Evolutionary conservation across 2,329 filamentous ascomycete species (phyloP).

Genomic region (Zasmidium angulare): DNA sequence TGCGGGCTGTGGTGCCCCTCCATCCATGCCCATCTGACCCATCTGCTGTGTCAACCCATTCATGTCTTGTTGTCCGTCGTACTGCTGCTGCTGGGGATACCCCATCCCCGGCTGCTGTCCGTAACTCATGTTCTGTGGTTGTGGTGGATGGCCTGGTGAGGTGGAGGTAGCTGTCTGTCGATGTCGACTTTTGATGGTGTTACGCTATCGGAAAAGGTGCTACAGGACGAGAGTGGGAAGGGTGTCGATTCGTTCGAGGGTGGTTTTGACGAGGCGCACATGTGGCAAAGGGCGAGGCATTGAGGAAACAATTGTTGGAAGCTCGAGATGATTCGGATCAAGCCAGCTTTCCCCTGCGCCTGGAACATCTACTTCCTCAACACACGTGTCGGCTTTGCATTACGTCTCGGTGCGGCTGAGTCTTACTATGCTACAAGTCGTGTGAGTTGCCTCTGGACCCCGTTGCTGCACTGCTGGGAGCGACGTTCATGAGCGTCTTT

Average conservation of each 20-base stretch:
- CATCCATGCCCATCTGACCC: constrained; percentile 70
- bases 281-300: constrained; percentile 28
- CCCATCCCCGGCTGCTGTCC: constrained; percentile 23
- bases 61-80: constrained; percentile 35
- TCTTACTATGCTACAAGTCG: too few species aligned
- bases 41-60: constrained; percentile 67
- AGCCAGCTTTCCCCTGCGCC: not conserved
- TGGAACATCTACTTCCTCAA: not conserved
- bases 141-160: constrained; percentile 33
- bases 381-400: not conserved
- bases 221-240: constrained; percentile 39
- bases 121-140: constrained; percentile 22
- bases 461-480: too few species aligned
- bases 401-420: not conserved
- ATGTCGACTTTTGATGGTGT: constrained; percentile 35
- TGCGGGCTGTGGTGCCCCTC: constrained; percentile 49
- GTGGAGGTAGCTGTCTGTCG: constrained; percentile 44
- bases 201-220: constrained; percentile 47
- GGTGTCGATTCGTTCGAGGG: constrained; percentile 21
- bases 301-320: constrained; percentile 20
- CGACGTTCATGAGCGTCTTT: too few species aligned
- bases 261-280: constrained; percentile 27
- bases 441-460: too few species aligned
- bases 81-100: constrained; percentile 13
- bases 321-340: constrained; percentile 7